Evolutionary conservation across 2,329 filamentous ascomycete genomes (phyloP), one percentile per base, ranked within the genome.

Genomic region (Fusarium pilosicola): DNA sequence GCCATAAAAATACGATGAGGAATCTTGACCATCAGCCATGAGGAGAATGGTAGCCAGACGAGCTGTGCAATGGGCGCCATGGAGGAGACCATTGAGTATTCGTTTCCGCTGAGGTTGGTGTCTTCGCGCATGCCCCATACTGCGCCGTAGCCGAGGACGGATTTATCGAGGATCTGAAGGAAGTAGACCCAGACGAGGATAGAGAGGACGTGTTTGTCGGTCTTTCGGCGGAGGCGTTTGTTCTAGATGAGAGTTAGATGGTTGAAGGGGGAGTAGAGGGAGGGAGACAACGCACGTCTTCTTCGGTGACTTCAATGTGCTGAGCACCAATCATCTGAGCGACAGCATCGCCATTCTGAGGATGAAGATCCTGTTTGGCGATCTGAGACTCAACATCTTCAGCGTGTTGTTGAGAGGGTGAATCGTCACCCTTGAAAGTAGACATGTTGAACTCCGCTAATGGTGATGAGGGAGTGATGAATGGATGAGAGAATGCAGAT

Each of bases 1-100:
- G 89, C 86, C 87, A 91, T 89, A 15, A 91, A 80, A 38, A 89
- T 87, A 4, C 87, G 85, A 71, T 88, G 88, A 0, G 88, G 89
- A 1, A 91, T 85, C 73, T 87, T 89, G 71, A 91, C 88, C 66
- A 91, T 91, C 38, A 91, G 83, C 64, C 85, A 84, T 0, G 88
- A 88, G 0, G 88, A 89, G 67, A 91, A 88, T 0, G 89, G 89
- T 68, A 90, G 88, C 87, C 88, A 90, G 48, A 81, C 86, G 41
- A 91, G 84, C 78, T 91, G 89, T 4, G 89, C 89, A 30, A 91
- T 89, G 2, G 89, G 84, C 1, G 85, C 83, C 45, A 91, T 89
- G 11, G 88, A 89, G 30, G 88, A 86, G 28, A 91, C 79, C 26
- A 90, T 79, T 0, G 88, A 89, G 80, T 90, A 90, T 65, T 90